A percentile compares a stretch with the other conserved stretches of the same genome.
These are phyloP conservation scores for Saccharomycodes ludwigii DNA, from an alignment of 805 yeast species.

Conservation along the genomic window DNA sequence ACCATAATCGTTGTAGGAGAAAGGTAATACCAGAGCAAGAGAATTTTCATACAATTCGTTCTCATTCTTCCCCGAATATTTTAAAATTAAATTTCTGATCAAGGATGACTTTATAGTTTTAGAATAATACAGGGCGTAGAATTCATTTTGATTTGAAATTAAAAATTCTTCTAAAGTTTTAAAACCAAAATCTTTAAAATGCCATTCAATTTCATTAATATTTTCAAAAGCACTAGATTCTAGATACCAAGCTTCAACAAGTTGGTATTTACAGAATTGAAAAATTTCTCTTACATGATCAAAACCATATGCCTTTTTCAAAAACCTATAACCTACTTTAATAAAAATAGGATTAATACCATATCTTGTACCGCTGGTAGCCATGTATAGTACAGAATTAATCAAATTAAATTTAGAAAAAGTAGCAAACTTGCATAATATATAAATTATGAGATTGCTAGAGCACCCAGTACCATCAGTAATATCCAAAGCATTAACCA, in stretches of 20 bases:
- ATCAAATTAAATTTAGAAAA: constrained; percentile 15
- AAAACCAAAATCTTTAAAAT: constrained; percentile 26
- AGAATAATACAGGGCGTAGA: constrained; percentile 28
- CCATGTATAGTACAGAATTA: too few relatives aligned
- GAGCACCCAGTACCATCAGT: constrained; percentile 9
- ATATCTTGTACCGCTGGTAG: too few relatives aligned
- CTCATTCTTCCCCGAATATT: background rate
- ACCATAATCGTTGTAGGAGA: constrained; percentile 32
- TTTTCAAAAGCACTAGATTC: too few relatives aligned
- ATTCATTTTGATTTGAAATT: constrained; percentile 22
- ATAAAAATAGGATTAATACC: too few relatives aligned
- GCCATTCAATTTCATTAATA: too few relatives aligned
- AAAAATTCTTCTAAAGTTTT: constrained; percentile 20
- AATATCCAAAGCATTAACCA: constrained; percentile 13
- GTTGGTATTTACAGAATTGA: background rate
- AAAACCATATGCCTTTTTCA: too few relatives aligned
- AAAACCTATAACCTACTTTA: too few relatives aligned
- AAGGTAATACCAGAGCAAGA: constrained; percentile 29
- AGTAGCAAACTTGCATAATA: constrained; percentile 12
- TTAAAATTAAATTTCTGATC: background rate
- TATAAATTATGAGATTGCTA: constrained; percentile 8
- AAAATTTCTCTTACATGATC: too few relatives aligned
- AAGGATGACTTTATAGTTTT: background rate
- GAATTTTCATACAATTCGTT: constrained; percentile 22
- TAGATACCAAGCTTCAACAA: constrained; percentile 3